Conservation (phyloP, 768 basidiomycete genomes). For the Heimioporus sp. region DNA sequence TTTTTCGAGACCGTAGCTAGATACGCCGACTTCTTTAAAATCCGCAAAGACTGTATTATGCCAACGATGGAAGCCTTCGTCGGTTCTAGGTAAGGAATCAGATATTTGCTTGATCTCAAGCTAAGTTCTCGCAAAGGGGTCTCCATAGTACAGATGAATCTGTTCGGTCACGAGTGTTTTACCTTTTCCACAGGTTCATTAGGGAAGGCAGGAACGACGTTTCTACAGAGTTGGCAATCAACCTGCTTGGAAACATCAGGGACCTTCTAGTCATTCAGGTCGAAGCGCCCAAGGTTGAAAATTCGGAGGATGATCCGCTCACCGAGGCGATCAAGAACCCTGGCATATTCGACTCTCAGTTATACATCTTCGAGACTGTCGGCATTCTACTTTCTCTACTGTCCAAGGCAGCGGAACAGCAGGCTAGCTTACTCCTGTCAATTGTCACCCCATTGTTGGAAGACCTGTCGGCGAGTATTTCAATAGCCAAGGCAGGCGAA, state of each 20-base stretch:
- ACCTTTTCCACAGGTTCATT: slow-evolving; percentile 92
- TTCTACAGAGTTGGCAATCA: slow-evolving; percentile 64
- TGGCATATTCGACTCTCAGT: slow-evolving; percentile 78
- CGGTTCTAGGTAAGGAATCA: slow-evolving; percentile 61
- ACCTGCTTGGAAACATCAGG: slow-evolving; percentile 68
- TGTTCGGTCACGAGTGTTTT: slow-evolving; percentile 79
- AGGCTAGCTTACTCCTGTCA: slow-evolving; percentile 66
- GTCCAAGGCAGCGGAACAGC: slow-evolving; percentile 62
- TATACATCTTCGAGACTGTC: slow-evolving; percentile 91
- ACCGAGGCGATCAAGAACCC: slow-evolving; percentile 77
- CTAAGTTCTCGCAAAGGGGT: slow-evolving; percentile 52
- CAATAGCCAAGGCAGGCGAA: slow-evolving; percentile 52
- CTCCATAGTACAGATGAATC: slow-evolving; percentile 73
- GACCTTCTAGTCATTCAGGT: slow-evolving; percentile 78
- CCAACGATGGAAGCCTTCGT: slow-evolving; percentile 89
- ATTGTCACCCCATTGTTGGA: slow-evolving; percentile 81
- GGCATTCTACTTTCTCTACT: slow-evolving; percentile 84
- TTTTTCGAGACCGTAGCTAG: slow-evolving; percentile 92
- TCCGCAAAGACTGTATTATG: slow-evolving; percentile 84
- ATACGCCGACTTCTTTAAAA: slow-evolving; percentile 96
- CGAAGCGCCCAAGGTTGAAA: slow-evolving; percentile 75
- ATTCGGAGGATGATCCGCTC: slow-evolving; percentile 68
- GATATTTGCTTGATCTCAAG: background rate
- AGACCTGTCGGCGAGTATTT: slow-evolving; percentile 59
- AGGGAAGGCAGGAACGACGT: slow-evolving; percentile 80